Conservation (phyloP, 2,329 filamentous ascomycete genomes). For the Calonectria hongkongensis region DNA sequence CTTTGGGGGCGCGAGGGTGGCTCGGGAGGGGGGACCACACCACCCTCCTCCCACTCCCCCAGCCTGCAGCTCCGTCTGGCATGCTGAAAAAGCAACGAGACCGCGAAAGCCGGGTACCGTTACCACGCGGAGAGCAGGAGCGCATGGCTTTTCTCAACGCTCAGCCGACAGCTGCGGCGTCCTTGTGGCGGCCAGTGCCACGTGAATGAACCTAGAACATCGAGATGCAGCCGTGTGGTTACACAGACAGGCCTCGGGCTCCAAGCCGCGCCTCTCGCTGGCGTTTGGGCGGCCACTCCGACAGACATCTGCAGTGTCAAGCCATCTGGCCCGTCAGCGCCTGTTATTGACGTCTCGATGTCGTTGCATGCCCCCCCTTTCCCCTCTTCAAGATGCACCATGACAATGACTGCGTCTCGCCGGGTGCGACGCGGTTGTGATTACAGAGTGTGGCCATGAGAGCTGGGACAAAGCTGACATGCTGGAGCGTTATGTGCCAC, state of each 20-base stretch:
- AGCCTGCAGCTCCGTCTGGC: constrained; percentile 4
- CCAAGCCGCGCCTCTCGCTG: constrained; percentile 34
- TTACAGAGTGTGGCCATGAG: constrained; percentile 27
- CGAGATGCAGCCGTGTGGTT: constrained; percentile 43
- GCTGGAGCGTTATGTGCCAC: constrained; percentile 31
- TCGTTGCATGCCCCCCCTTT: constrained; percentile 24
- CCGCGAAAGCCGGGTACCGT: constrained; percentile 13
- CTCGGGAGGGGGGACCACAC: constrained; percentile 22
- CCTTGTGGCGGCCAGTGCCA: constrained; percentile 33
- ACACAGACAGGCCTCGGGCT: constrained; percentile 37
- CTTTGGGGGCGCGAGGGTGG: constrained; percentile 18
- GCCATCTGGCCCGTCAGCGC: constrained; percentile 27
- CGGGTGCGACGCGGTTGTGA: constrained; percentile 27
- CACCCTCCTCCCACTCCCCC: background rate
- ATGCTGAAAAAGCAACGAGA: constrained; percentile 7
- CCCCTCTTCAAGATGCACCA: constrained; percentile 26
- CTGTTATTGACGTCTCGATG: constrained; percentile 18
- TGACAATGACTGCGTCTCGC: constrained; percentile 36
- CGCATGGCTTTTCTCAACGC: constrained; percentile 30
- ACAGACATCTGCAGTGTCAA: constrained; percentile 23
- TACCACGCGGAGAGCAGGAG: constrained; percentile 19
- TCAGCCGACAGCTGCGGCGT: constrained; percentile 31
- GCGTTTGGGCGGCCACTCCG: constrained; percentile 31
- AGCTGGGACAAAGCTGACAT: constrained; percentile 33
- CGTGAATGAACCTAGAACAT: constrained; percentile 42